Evolutionary conservation across 2,329 filamentous ascomycete genomes (phyloP), one percentile per base, ranked within the genome.

Genomic region (Penicillium sclerotiorum): DNA sequence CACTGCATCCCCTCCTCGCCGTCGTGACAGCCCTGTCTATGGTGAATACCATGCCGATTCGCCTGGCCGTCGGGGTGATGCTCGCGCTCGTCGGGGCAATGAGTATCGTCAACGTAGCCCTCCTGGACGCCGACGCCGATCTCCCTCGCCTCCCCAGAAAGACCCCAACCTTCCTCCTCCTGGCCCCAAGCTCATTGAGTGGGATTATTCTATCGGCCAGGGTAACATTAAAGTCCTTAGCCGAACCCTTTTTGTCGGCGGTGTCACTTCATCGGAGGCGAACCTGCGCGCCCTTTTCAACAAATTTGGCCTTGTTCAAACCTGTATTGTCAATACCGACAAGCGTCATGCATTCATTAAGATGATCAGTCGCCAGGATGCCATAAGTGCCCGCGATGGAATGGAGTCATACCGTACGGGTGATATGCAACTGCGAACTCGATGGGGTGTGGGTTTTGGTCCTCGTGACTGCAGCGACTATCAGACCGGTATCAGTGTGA

Each of bases 341-440:
- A 99, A 97, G 76, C 89, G 94, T 15, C 94, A 99, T 72, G 94
- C 94, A 5, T 99, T 99, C 69, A 93, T 99, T 65, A 99, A 99
- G 76, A 99, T 99, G 94, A 83, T 94, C 59, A 94, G 84, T 56
- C 90, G 95, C 30, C 81, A 84, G 55, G 90, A 96, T 71, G 93
- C 94, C 12, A 81, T 95, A 51, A 77, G 71, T 55, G 94, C 94
- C 43, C 95, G 95, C 68, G 83, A 88, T 30, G 89, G 86, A 44
- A 96, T 97, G 85, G 92, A 96, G 69, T 85, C 85, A 45, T 83
- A 85, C 53, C 84, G 88, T 56, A 82, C 85, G 51, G 80, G 86
- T 5, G 87, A 90, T 43, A 82, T 88, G 61, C 84, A 90, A 57
- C 83, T 90, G 46, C 82, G 88, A 85, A 97, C 93, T 33, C 86